These are phyloP conservation scores for Fusarium coffeatum DNA, from an alignment of 2,329 filamentous ascomycete species.

Conservation along the genomic window DNA sequence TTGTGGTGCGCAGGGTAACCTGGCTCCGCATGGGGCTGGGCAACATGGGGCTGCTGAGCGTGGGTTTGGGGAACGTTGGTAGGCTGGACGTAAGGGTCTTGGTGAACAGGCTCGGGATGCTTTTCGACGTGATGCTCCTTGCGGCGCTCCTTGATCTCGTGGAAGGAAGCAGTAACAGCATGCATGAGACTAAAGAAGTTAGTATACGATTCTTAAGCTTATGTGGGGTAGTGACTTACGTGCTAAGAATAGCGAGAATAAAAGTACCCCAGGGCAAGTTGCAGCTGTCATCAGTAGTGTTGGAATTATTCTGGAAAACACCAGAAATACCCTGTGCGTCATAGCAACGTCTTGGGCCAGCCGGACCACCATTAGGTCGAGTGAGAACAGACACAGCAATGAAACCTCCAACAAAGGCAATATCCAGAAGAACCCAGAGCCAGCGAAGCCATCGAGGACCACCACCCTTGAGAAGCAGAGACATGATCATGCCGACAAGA, in stretches of 20 bases:
- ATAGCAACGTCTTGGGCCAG: conserved; percentile 20
- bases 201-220: accelerated
- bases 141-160: conserved; percentile 11
- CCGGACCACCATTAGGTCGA: conserved; percentile 8
- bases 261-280: conserved; percentile 32
- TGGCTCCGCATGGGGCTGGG: background rate
- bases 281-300: background rate
- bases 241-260: conserved; percentile 28
- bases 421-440: conserved; percentile 20
- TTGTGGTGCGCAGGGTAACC: background rate
- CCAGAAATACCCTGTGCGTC: background rate
- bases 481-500: conserved; percentile 16
- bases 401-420: conserved; percentile 22
- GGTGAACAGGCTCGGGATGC: background rate
- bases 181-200: conserved; percentile 3
- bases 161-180: conserved; percentile 18
- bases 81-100: background rate
- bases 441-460: conserved; percentile 30
- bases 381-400: conserved; percentile 22
- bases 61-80: background rate
- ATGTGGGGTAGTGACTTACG: conserved; percentile 1
- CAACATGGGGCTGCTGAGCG: background rate
- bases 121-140: background rate
- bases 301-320: background rate
- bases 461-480: conserved; percentile 9